Percentiles rank a stretch among this genome's conserved stretches.
phyloP scores from a whole-genome alignment of 495 filamentous ascomycete genomes.

The Astrocystis sublimbata region DNA sequence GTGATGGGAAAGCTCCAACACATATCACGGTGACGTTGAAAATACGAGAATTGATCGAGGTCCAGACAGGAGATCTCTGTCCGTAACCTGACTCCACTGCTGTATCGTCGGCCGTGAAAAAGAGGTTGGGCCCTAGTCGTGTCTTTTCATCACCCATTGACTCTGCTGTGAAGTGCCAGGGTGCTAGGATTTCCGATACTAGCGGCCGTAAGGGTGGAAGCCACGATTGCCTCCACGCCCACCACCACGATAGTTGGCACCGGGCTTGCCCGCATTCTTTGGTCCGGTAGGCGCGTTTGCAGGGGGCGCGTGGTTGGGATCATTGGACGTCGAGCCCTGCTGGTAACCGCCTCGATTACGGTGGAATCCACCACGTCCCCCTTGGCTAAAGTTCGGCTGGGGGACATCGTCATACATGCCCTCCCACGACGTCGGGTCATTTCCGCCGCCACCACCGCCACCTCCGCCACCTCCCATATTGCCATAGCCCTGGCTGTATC shows the following conservation, averaged over 20 bases:
- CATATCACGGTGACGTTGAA: not conserved
- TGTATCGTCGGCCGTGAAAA: not conserved
- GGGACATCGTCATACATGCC: slow-evolving; percentile 99
- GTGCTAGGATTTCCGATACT: not conserved
- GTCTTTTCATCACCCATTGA: not conserved
- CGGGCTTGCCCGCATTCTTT: slow-evolving; percentile 91
- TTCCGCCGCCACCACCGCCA: slow-evolving; percentile 35
- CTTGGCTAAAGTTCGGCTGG: slow-evolving; percentile 69
- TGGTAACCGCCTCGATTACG: slow-evolving; percentile 34
- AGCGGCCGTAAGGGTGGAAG: slow-evolving; percentile 74
- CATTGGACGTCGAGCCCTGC: slow-evolving; percentile 40
- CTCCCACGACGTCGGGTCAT: slow-evolving; percentile 81
- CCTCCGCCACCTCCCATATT: slow-evolving; percentile 39
- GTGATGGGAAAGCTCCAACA: not conserved
- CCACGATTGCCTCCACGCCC: slow-evolving; percentile 74
- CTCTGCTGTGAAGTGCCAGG: not conserved
- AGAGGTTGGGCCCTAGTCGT: not conserved
- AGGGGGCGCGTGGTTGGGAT: slow-evolving; percentile 66
- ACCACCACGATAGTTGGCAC: slow-evolving; percentile 92
- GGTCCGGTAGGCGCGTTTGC: slow-evolving; percentile 95
- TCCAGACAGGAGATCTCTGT: not conserved
- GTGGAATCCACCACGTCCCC: slow-evolving; percentile 53
- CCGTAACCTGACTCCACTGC: not conserved
- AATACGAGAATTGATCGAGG: not conserved
- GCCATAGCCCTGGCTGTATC: slow-evolving; percentile 29